phyloP scores from a whole-genome alignment of 371 early-diverging fungal genomes.

The Mucor indicus region DNA sequence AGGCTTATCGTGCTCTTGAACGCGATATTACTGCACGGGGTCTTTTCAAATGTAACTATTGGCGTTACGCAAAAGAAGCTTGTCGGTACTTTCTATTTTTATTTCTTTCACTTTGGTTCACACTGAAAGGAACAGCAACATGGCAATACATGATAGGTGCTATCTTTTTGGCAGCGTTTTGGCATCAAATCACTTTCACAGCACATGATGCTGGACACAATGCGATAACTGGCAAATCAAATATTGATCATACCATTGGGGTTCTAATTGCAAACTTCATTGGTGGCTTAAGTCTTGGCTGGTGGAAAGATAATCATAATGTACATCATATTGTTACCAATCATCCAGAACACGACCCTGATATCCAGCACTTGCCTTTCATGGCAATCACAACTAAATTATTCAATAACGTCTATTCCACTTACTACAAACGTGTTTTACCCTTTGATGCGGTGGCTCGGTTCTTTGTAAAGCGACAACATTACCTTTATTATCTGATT shows the following conservation, averaged over 20 bases:
- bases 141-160: conserved; percentile 64
- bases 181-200: conserved; percentile 92
- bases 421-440: conserved; percentile 85
- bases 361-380: conserved; percentile 96
- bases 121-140: conserved; percentile 58
- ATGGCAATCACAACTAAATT: conserved; percentile 84
- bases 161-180: conserved; percentile 67
- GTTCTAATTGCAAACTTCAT: conserved; percentile 76
- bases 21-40: conserved; percentile 57
- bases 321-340: conserved; percentile 93
- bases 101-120: conserved; percentile 59
- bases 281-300: conserved; percentile 89
- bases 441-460: conserved; percentile 75
- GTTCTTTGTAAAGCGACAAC: conserved; percentile 78
- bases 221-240: conserved; percentile 75
- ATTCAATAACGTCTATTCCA: conserved; percentile 82
- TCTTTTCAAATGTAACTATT: conserved; percentile 72
- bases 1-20: conserved; percentile 67
- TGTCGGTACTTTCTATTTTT: conserved; percentile 65
- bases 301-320: conserved; percentile 97
- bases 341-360: conserved; percentile 91
- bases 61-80: conserved; percentile 73
- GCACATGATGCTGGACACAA: conserved; percentile 96
- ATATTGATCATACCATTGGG: conserved; percentile 80
- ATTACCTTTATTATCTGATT: conserved; percentile 83